Conservation (phyloP, 1,284 basidiomycete species). For the Ceratobasidium sp. region DNA sequence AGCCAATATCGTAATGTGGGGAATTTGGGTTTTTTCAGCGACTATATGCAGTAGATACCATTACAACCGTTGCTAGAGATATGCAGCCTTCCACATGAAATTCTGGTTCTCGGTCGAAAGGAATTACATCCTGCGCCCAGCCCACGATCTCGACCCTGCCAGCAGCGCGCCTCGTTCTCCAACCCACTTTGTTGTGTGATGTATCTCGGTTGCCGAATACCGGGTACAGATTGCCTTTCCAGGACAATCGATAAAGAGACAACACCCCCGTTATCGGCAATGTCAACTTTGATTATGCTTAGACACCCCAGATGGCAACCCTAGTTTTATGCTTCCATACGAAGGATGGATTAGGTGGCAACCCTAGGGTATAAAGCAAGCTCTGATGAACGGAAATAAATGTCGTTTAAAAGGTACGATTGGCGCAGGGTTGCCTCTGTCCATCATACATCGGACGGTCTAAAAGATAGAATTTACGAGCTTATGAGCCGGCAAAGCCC, state of each 20-base stretch:
- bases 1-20: neutral
- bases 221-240: slow-evolving; percentile 8
- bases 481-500: too few species aligned
- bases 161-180: neutral
- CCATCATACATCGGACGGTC: too few species aligned
- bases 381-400: too few species aligned
- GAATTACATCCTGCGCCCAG: neutral
- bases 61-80: slow-evolving; percentile 6
- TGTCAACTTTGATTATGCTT: neutral
- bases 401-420: too few species aligned
- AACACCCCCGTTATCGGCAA: slow-evolving; percentile 5
- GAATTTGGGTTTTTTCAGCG: neutral
- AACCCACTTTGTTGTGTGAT: neutral
- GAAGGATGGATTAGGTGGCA: too few species aligned
- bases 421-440: too few species aligned
- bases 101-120: neutral
- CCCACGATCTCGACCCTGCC: slow-evolving; percentile 8
- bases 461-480: too few species aligned
- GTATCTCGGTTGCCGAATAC: slow-evolving; percentile 4
- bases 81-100: neutral
- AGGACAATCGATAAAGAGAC: slow-evolving; percentile 6
- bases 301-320: too few species aligned
- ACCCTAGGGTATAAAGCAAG: too few species aligned
- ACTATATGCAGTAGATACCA: neutral
- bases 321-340: too few species aligned